phyloP scores from a whole-genome alignment of 768 basidiomycete genomes.

The Clavaria fumosa region DNA sequence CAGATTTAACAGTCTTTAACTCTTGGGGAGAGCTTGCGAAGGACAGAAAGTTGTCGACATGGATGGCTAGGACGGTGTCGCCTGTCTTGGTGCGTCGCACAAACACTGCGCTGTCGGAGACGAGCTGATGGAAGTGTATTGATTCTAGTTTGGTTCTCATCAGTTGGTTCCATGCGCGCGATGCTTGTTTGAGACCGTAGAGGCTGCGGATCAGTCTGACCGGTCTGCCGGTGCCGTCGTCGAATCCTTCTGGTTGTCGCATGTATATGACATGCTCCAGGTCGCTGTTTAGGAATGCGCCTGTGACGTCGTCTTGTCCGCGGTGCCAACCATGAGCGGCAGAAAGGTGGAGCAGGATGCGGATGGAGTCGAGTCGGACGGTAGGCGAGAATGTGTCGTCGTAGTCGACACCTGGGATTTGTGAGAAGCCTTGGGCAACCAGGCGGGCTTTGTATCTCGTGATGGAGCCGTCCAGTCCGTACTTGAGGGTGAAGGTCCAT shows the following conservation, averaged over 20 bases:
- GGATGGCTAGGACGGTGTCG: no score
- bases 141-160: conserved; percentile 15
- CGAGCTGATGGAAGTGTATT: conserved; percentile 18
- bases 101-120: conserved; percentile 22
- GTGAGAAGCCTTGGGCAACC: conserved; percentile 15
- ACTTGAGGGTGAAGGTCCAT: conserved; percentile 19
- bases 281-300: conserved; percentile 16
- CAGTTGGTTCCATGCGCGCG: conserved; percentile 20
- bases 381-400: conserved; percentile 8
- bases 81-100: conserved; percentile 3
- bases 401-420: conserved; percentile 13
- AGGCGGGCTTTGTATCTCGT: conserved; percentile 15
- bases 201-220: conserved; percentile 8
- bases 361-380: conserved; percentile 9
- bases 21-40: conserved; percentile 9
- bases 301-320: conserved; percentile 14
- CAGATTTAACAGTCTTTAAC: conserved; percentile 13
- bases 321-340: conserved; percentile 11
- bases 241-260: conserved; percentile 14
- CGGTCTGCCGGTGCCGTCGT: conserved; percentile 8
- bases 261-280: no score
- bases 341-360: conserved; percentile 13
- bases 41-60: no score
- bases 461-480: conserved; percentile 14
- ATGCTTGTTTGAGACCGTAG: conserved; percentile 19